Base-by-base conservation (phyloP, 2,329 filamentous ascomycete species). In the Trichoderma atroviride region DNA sequence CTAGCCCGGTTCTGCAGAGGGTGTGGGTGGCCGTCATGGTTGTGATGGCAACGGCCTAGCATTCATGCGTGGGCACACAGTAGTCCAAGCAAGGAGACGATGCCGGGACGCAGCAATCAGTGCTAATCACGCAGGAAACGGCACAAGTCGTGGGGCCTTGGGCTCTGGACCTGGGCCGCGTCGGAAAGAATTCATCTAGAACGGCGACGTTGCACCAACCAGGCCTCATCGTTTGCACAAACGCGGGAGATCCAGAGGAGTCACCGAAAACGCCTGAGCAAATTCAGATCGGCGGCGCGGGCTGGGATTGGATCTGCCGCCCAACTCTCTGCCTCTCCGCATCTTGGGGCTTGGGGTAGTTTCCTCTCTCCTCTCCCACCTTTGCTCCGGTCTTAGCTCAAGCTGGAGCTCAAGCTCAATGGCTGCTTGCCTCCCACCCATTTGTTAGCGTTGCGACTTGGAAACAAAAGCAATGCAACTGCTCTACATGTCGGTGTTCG, bases 381-480 rank as follows among this genome's bases (percentile, higher is more conserved):
- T 50, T 40, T 64, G 33, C 37, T 57, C 62, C 62, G 62, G 62
- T 19, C 50, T 37, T 37, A 64, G 61, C 61, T 65, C 62, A 16
- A 57, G 62, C 62, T 65, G 22, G 52, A 62, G 60, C 60, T 62
- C 62, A 33, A 57, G 62, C 62, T 65, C 52, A 47, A 47, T 65
- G 62, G 52, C 62, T 27, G 55, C 62, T 47, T 53, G 56, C 43
- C 60, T 62, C 43, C 60, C 60, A 62, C 60, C 47, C n/a, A 33
- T 33, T 14, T n/a, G 50, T 24, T 64, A 55, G 61, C 61, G 61
- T 35, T 13, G 29, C 33, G 13, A 35, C 33, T 35, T 35, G 14
- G 11, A 35, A 14, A 35, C 31, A 16, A 55, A 16, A 55, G 61
- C 61, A 40, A 33, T 3, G 62, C 3, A 65, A 52, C 31, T 9